Percentiles rank a stretch among this genome's conserved stretches.
Evolutionary conservation across 352 stramenopile species (phyloP).

Genomic region (Globisporangium iwayamae): DNA sequence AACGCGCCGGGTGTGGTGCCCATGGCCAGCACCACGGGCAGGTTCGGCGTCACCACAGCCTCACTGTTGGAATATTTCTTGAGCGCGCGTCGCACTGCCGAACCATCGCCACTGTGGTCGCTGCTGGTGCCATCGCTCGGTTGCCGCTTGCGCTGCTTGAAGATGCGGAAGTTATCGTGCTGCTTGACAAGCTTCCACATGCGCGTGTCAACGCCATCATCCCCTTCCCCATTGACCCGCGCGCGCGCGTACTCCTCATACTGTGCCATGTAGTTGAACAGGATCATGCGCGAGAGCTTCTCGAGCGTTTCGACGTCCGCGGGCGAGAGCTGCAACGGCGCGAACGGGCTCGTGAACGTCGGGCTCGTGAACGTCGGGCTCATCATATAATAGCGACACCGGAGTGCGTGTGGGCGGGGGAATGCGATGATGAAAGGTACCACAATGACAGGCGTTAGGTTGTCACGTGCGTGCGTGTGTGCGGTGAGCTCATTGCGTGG

Average conservation of each 20-base stretch:
- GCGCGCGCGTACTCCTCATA: slow-evolving; percentile 1
- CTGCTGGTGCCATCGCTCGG: not conserved
- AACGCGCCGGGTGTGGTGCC: slow-evolving; percentile 1
- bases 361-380: not conserved
- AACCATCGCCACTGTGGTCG: not conserved
- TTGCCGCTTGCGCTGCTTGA: slow-evolving; percentile 2
- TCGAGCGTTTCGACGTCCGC: slow-evolving; percentile 8
- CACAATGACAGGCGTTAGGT: no score
- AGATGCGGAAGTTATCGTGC: slow-evolving; percentile 5
- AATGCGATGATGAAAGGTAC: no score
- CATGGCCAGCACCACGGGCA: slow-evolving; percentile 10
- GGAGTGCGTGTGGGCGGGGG: no score
- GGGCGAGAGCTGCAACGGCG: slow-evolving; percentile 11
- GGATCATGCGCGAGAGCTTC: slow-evolving; percentile 7
- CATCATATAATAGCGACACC: not conserved
- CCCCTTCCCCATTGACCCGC: not conserved
- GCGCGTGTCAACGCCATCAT: slow-evolving; percentile 6
- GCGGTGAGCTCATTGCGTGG: no score
- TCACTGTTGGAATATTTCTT: not conserved
- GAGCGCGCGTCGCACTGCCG: not conserved
- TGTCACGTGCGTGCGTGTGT: no score
- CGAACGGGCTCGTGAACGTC: slow-evolving; percentile 16
- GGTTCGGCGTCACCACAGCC: not conserved
- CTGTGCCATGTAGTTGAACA: slow-evolving; percentile 3
- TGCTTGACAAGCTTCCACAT: slow-evolving; percentile 11